Evolutionary conservation across 345 rosid genomes (phyloP).

Genomic region (Zanthoxylum bungeanum): DNA sequence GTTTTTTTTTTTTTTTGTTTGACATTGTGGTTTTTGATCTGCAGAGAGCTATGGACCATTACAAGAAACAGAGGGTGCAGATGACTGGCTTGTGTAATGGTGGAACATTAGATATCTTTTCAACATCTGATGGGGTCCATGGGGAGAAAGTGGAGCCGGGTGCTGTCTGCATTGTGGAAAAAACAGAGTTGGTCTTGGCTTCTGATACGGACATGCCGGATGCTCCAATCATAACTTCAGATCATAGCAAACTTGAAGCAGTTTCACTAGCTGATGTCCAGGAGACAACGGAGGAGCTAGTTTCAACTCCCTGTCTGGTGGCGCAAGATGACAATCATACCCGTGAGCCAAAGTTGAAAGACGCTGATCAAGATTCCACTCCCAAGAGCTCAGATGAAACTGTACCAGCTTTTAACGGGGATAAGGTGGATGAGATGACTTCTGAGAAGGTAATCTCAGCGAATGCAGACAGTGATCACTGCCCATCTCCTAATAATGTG

Average conservation of each 20-base stretch:
- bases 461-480: conserved; percentile 10
- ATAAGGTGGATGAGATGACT: conserved; percentile 27
- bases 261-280: conserved; percentile 6
- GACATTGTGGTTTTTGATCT: conserved; percentile 16
- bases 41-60: conserved; percentile 81
- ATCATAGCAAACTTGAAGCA: conserved; percentile 22
- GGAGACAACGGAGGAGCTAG: conserved; percentile 18
- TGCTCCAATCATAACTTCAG: conserved; percentile 8
- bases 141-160: conserved; percentile 24
- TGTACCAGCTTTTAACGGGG: conserved; percentile 5
- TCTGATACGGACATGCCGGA: conserved; percentile 29
- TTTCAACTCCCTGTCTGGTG: conserved; percentile 18
- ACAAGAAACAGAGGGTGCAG: conserved; percentile 67
- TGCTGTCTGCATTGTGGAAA: conserved; percentile 10
- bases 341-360: conserved; percentile 12
- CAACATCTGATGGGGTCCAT: conserved; percentile 20
- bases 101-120: conserved; percentile 26
- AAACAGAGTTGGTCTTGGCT: conserved; percentile 1
- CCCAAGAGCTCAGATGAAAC: conserved; percentile 25
- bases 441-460: conserved; percentile 18
- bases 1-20: background rate
- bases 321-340: background rate
- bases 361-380: conserved; percentile 8
- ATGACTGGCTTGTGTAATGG: conserved; percentile 32
- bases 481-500: conserved; percentile 1